Conservation (phyloP, 352 stramenopile genomes). For the Detonula confervacea region DNA sequence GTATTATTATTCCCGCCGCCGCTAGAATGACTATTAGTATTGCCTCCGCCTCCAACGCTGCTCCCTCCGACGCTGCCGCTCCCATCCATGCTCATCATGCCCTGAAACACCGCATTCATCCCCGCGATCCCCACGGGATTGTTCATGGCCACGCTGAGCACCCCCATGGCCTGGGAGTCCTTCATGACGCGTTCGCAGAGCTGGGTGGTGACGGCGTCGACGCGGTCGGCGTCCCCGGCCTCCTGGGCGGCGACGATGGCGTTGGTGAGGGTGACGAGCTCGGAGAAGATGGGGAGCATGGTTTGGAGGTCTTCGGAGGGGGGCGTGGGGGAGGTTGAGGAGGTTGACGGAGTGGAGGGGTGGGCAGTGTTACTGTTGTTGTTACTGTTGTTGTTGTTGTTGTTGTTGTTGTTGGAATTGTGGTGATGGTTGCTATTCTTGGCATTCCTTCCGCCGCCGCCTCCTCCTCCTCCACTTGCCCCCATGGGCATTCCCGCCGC, state of each 20-base stretch:
- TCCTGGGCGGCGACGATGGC: slow-evolving; percentile 32
- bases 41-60: no score
- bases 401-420: slow-evolving; percentile 15
- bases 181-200: slow-evolving; percentile 34
- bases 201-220: slow-evolving; percentile 15
- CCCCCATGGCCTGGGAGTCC: slow-evolving; percentile 13
- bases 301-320: slow-evolving; percentile 10
- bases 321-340: no score
- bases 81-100: no score
- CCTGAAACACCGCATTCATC: not conserved
- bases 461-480: slow-evolving; percentile 8
- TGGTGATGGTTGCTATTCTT: not conserved
- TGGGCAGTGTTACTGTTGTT: slow-evolving; percentile 39
- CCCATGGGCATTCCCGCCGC: slow-evolving; percentile 2
- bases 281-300: slow-evolving; percentile 29
- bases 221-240: slow-evolving; percentile 10
- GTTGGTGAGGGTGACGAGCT: slow-evolving; percentile 33
- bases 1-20: slow-evolving; percentile 1
- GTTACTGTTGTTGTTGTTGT: not conserved
- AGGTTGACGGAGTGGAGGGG: no score
- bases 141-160: slow-evolving; percentile 26
- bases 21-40: no score
- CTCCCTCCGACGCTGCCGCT: no score
- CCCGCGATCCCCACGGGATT: not conserved
- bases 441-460: no score